These are phyloP conservation scores for Phytophthora sansomeana DNA, from an alignment of 352 stramenopile species.

Conservation along the genomic window DNA sequence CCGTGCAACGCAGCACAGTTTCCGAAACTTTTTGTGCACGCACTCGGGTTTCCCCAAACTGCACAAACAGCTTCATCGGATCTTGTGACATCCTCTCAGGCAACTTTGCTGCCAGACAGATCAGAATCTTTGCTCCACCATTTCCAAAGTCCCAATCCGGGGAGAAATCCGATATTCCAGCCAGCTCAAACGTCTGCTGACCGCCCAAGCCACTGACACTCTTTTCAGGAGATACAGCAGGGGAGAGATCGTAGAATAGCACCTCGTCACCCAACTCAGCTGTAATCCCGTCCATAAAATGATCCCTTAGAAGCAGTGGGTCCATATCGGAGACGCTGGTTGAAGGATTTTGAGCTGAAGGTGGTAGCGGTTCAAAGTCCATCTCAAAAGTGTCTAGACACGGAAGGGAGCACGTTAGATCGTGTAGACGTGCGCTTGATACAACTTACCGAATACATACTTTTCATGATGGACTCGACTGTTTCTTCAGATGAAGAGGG, in stretches of 20 bases:
- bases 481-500: slow-evolving; percentile 36
- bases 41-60: slow-evolving; percentile 66
- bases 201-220: slow-evolving; percentile 12
- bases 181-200: slow-evolving; percentile 40
- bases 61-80: slow-evolving; percentile 62
- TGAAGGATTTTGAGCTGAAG: slow-evolving; percentile 15
- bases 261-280: slow-evolving; percentile 38
- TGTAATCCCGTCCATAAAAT: slow-evolving; percentile 38
- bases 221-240: slow-evolving; percentile 9
- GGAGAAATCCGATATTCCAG: slow-evolving; percentile 84
- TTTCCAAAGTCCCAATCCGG: slow-evolving; percentile 84
- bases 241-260: slow-evolving; percentile 38
- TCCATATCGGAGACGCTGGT: slow-evolving; percentile 29
- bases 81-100: slow-evolving; percentile 30
- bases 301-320: slow-evolving; percentile 43
- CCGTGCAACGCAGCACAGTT: slow-evolving; percentile 78
- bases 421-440: background rate
- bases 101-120: slow-evolving; percentile 70
- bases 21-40: slow-evolving; percentile 72
- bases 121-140: slow-evolving; percentile 84
- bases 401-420: background rate
- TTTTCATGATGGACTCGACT: slow-evolving; percentile 66
- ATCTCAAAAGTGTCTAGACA: slow-evolving; percentile 62
- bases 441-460: slow-evolving; percentile 28
- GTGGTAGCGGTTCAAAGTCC: slow-evolving; percentile 44